A percentile compares a stretch with the other conserved stretches of the same genome.
Evolutionary conservation across 306 rosid genomes (phyloP).

Genomic region (Malus sieversii): DNA sequence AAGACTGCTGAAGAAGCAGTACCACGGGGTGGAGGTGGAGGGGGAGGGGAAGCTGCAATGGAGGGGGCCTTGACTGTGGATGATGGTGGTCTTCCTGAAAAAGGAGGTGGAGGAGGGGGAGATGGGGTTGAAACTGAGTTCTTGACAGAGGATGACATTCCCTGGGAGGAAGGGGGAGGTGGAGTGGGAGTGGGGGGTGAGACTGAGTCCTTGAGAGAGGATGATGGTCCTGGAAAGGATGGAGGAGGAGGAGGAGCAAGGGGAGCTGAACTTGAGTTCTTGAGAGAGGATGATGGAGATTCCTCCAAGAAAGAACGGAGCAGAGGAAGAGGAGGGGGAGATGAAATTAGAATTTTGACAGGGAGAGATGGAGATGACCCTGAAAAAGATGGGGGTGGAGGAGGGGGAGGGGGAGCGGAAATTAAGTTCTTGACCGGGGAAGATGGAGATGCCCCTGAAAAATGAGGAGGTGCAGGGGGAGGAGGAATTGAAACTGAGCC

Average conservation of each 20-base stretch:
- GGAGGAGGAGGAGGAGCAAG: slow-evolving; percentile 12
- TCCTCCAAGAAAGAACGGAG: slow-evolving; percentile 7
- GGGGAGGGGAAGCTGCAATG: slow-evolving; percentile 6
- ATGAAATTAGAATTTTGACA: slow-evolving; percentile 8
- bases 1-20: background rate
- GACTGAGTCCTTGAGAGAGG: slow-evolving; percentile 11
- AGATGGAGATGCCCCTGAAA: slow-evolving; percentile 6
- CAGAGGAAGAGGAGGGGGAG: slow-evolving; percentile 7
- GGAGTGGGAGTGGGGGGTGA: slow-evolving; percentile 9
- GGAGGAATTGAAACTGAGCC: slow-evolving; percentile 9
- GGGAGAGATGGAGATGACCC: background rate
- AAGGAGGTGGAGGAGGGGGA: slow-evolving; percentile 5
- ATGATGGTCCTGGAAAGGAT: slow-evolving; percentile 12
- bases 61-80: background rate
- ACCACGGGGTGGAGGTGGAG: slow-evolving; percentile 14
- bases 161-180: slow-evolving; percentile 19
- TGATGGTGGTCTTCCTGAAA: slow-evolving; percentile 11
- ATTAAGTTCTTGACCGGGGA: background rate
- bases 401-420: slow-evolving; percentile 18
- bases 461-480: slow-evolving; percentile 14
- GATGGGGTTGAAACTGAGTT: slow-evolving; percentile 8
- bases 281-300: slow-evolving; percentile 5
- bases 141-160: slow-evolving; percentile 8
- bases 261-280: slow-evolving; percentile 12
- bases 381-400: background rate